A percentile compares a stretch with the other conserved stretches of the same genome.
These are phyloP conservation scores for Claviceps sp. DNA, from an alignment of 2,329 filamentous ascomycete genomes.

Conservation along the genomic window DNA sequence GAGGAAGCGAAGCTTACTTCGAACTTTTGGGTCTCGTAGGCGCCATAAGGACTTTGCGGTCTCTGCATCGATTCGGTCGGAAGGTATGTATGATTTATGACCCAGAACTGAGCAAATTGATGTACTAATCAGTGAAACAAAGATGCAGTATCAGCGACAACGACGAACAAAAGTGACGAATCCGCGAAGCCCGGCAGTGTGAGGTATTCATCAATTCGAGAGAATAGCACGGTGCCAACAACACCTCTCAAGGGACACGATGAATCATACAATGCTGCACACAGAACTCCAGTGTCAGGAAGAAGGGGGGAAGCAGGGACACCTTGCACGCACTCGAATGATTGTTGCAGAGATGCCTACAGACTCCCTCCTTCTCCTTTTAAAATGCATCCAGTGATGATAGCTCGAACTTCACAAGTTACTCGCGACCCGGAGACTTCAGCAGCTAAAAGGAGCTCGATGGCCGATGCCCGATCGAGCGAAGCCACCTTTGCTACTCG, in stretches of 20 bases:
- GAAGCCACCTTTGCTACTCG: not conserved
- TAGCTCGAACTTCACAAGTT: not conserved
- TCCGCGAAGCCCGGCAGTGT: not conserved
- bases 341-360: not conserved
- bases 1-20: constrained; percentile 18
- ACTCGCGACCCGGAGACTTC: not conserved
- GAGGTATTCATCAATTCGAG: not conserved
- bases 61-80: constrained; percentile 7
- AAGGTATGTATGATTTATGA: constrained; percentile 7
- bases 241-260: not conserved
- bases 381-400: constrained; percentile 6
- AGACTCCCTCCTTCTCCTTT: constrained; percentile 3
- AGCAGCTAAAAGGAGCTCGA: constrained; percentile 2
- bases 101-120: not conserved
- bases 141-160: not conserved
- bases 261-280: not conserved
- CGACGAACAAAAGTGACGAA: not conserved
- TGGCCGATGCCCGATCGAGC: not conserved
- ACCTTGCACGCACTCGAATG: not conserved
- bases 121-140: not conserved
- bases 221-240: not conserved
- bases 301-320: not conserved
- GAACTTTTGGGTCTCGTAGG: constrained; percentile 14
- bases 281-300: not conserved
- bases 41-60: constrained; percentile 11